These are phyloP conservation scores for Boletales sp. DNA, from an alignment of 768 basidiomycete genomes.

Conservation along the genomic window DNA sequence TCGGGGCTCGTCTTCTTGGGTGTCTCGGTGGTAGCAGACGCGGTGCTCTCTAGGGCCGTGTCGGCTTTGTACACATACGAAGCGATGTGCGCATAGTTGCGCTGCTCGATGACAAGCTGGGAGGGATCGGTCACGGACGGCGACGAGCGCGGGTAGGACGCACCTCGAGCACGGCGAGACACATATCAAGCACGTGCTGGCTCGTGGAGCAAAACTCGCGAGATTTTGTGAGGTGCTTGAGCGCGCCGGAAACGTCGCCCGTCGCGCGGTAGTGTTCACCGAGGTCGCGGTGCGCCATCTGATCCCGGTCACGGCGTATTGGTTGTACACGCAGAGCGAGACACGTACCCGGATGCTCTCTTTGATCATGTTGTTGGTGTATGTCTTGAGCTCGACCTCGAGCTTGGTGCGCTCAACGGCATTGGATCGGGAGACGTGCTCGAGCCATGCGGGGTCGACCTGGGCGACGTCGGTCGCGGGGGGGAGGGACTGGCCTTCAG, in stretches of 20 bases:
- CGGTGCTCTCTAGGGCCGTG: conserved; percentile 70
- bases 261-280: conserved; percentile 71
- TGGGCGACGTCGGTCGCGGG: conserved; percentile 44
- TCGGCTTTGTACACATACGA: conserved; percentile 98
- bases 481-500: conserved; percentile 39
- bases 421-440: conserved; percentile 62
- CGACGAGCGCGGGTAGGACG: background rate
- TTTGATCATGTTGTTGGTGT: conserved; percentile 96
- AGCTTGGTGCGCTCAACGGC: conserved; percentile 74
- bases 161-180: conserved; percentile 78
- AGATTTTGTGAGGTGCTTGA: conserved; percentile 86
- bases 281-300: conserved; percentile 92
- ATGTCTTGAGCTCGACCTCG: conserved; percentile 93
- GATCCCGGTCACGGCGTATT: background rate
- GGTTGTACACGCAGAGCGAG: background rate
- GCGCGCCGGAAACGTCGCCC: conserved; percentile 67
- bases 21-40: conserved; percentile 14
- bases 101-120: conserved; percentile 81
- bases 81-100: conserved; percentile 80
- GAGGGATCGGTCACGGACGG: background rate
- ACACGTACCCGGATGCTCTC: conserved; percentile 85
- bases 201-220: conserved; percentile 91
- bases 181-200: conserved; percentile 93
- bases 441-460: conserved; percentile 70
- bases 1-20: conserved; percentile 48